Percentiles rank a stretch among this genome's conserved stretches.
Evolutionary conservation across 202 grass and related monocot species (phyloP).

Genomic region (Eragrostis tef): DNA sequence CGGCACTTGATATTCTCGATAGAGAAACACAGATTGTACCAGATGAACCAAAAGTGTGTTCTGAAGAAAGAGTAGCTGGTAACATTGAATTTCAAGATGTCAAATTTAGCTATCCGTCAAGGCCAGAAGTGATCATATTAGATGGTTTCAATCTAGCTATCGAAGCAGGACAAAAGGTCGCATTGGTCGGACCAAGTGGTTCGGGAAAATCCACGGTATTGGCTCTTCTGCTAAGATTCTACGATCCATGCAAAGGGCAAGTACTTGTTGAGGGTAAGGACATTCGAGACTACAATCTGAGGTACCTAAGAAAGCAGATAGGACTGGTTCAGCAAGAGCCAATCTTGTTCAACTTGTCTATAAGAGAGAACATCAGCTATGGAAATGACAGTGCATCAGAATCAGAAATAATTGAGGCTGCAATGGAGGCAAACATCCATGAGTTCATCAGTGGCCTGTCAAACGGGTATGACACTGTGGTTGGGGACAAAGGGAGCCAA

Average conservation of each 20-base stretch:
- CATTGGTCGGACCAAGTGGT: constrained; percentile 63
- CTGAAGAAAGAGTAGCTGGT: constrained; percentile 39
- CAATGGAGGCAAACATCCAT: constrained; percentile 60
- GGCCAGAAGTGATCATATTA: constrained; percentile 51
- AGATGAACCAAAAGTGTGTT: constrained; percentile 41
- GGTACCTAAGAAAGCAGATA: constrained; percentile 57
- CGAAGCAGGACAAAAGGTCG: constrained; percentile 47
- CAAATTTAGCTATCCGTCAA: constrained; percentile 59
- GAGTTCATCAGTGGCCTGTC: constrained; percentile 63
- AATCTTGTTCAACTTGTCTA: constrained; percentile 61
- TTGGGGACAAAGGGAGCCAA: constrained; percentile 64
- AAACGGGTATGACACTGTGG: constrained; percentile 55
- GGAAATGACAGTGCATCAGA: constrained; percentile 51
- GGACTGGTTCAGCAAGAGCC: constrained; percentile 71
- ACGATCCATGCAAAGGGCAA: constrained; percentile 50
- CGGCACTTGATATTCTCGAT: constrained; percentile 57
- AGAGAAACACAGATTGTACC: constrained; percentile 54
- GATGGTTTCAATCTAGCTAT: constrained; percentile 56
- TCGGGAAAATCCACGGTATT: constrained; percentile 64
- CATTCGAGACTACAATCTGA: constrained; percentile 60
- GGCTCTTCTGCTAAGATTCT: constrained; percentile 62
- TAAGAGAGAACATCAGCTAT: constrained; percentile 68
- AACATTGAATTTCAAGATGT: constrained; percentile 44
- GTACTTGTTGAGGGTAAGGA: constrained; percentile 49
- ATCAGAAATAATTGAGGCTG: constrained; percentile 55